A percentile compares a stretch with the other conserved stretches of the same genome.
These are phyloP conservation scores for Austroboletus niveus DNA, from an alignment of 1,284 basidiomycete species.

Conservation along the genomic window DNA sequence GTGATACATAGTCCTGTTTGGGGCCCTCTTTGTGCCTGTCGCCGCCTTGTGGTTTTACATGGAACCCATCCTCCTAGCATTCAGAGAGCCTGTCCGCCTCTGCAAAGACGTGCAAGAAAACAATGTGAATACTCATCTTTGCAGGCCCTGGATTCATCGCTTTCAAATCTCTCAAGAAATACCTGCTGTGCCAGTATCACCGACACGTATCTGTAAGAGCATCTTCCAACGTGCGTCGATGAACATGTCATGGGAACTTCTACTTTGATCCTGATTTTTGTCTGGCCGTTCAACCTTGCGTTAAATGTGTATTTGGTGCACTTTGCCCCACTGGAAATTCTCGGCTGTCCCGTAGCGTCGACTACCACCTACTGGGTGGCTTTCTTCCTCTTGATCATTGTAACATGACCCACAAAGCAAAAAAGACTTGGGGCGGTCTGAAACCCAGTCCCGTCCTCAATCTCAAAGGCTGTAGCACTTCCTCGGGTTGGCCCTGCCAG, in stretches of 20 bases:
- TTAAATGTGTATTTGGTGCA: constrained; percentile 62
- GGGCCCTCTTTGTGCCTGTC: constrained; percentile 62
- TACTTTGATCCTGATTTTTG: constrained; percentile 55
- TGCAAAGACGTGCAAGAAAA: constrained; percentile 57
- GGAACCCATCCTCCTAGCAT: constrained; percentile 54
- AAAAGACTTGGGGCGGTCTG: constrained; percentile 66
- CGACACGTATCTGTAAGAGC: neutral
- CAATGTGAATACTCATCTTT: constrained; percentile 59
- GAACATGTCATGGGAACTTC: constrained; percentile 66
- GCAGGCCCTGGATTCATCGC: constrained; percentile 73
- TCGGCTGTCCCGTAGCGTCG: constrained; percentile 64
- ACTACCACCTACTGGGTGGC: constrained; percentile 70
- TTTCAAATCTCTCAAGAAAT: constrained; percentile 77
- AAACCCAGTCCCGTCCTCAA: constrained; percentile 47
- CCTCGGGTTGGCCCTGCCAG: constrained; percentile 64
- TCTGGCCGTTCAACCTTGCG: constrained; percentile 62
- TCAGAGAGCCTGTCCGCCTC: constrained; percentile 60
- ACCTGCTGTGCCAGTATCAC: constrained; percentile 62
- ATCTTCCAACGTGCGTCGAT: neutral
- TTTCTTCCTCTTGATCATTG: constrained; percentile 51
- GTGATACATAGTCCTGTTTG: constrained; percentile 61
- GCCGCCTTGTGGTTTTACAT: constrained; percentile 58
- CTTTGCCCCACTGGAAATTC: constrained; percentile 55
- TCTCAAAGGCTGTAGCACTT: constrained; percentile 50
- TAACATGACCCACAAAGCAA: constrained; percentile 50